Percentiles rank a stretch among this genome's conserved stretches.
These are phyloP conservation scores for Ambrosia artemisiifolia DNA, from an alignment of 129 eudicot genomes.

Conservation along the genomic window DNA sequence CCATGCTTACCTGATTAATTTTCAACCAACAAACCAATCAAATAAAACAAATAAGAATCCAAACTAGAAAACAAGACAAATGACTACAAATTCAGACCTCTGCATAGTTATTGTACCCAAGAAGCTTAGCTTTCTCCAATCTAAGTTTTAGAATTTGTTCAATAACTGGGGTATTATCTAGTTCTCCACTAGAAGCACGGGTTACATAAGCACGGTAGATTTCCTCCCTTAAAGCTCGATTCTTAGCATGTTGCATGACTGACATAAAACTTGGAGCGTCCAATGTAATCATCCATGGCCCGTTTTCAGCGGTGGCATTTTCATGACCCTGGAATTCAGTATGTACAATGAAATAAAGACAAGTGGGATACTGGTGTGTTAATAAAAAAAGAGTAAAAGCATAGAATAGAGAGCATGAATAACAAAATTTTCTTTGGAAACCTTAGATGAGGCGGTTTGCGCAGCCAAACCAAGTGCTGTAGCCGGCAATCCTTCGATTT, in stretches of 20 bases:
- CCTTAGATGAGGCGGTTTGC: conserved; percentile 94
- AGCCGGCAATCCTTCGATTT: conserved; percentile 87
- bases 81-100: conserved; percentile 52
- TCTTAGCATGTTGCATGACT: conserved; percentile 92
- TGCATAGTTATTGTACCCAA: conserved; percentile 89
- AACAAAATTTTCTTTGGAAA: conserved; percentile 12
- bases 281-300: conserved; percentile 94
- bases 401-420: conserved; percentile 3
- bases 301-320: conserved; percentile 89
- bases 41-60: neutral
- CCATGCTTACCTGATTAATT: conserved; percentile 83
- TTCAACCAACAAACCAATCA: conserved; percentile 13
- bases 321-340: conserved; percentile 71
- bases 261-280: conserved; percentile 93
- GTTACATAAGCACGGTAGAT: conserved; percentile 78
- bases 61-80: neutral
- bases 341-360: conserved; percentile 15
- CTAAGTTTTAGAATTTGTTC: conserved; percentile 86
- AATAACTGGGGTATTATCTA: conserved; percentile 80
- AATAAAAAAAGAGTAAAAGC: conserved; percentile 1
- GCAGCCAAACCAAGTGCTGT: conserved; percentile 90
- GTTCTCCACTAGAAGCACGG: conserved; percentile 90
- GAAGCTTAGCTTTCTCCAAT: conserved; percentile 91
- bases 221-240: conserved; percentile 88
- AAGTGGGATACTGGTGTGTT: neutral